A percentile compares a stretch with the other conserved stretches of the same genome.
Conservation (phyloP, 1,284 basidiomycete genomes). For the Boletellus deceptivus region DNA sequence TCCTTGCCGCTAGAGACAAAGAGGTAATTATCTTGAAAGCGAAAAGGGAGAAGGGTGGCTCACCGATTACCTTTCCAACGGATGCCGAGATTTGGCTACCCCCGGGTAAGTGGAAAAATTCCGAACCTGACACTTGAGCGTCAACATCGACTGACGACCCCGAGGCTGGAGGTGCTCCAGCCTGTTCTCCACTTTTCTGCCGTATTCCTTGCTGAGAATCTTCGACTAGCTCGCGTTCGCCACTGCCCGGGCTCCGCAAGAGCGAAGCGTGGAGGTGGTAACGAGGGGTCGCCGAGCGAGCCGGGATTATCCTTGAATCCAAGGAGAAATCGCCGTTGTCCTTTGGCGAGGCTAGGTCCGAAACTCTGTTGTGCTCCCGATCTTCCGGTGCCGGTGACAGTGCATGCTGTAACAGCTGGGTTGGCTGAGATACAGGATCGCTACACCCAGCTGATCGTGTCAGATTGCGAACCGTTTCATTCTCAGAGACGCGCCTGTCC, state of each 20-base stretch:
- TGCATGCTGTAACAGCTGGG: constrained; percentile 36
- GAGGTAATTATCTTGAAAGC: constrained; percentile 24
- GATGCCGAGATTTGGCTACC: constrained; percentile 27
- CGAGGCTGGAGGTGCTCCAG: constrained; percentile 6
- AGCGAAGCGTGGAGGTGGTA: constrained; percentile 58
- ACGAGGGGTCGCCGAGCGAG: constrained; percentile 31
- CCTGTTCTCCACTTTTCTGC: constrained; percentile 9
- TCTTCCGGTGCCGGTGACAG: constrained; percentile 18
- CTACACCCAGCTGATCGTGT: constrained; percentile 18
- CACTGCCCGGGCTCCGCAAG: constrained; percentile 34
- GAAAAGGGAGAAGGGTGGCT: constrained; percentile 25
- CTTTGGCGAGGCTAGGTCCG: constrained; percentile 15
- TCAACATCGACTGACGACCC: neutral
- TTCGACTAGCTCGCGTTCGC: constrained; percentile 24
- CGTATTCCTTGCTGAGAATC: constrained; percentile 53
- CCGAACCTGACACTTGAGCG: constrained; percentile 14
- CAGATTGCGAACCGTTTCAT: constrained; percentile 3
- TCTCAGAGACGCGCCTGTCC: constrained; percentile 31
- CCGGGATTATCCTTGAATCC: constrained; percentile 28
- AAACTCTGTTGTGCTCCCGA: constrained; percentile 12
- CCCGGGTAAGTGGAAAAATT: constrained; percentile 25
- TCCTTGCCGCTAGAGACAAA: constrained; percentile 29
- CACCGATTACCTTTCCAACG: constrained; percentile 30
- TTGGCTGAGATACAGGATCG: constrained; percentile 28
- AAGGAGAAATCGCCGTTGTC: constrained; percentile 20